phyloP scores from a whole-genome alignment of 768 basidiomycete species.

The Suillus cothurnatus region DNA sequence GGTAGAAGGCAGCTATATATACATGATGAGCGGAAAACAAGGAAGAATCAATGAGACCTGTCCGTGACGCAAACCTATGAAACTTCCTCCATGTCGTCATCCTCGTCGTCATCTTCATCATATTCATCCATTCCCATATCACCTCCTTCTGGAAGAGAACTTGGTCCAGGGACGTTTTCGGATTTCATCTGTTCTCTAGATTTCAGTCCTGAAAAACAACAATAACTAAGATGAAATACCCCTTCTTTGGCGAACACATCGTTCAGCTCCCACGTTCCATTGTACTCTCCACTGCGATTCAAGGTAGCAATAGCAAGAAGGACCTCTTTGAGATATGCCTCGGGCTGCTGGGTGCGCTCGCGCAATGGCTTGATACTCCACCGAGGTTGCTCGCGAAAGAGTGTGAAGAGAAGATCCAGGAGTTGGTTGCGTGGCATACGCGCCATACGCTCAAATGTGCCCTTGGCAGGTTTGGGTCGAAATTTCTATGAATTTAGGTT shows the following conservation, averaged over 20 bases:
- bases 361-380: constrained; percentile 82
- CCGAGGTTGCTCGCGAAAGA: constrained; percentile 77
- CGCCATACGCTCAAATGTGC: constrained; percentile 85
- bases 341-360: constrained; percentile 83
- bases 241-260: constrained; percentile 69
- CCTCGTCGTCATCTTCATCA: constrained; percentile 51
- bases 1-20: not conserved
- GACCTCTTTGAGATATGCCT: constrained; percentile 84
- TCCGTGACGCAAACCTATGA: constrained; percentile 40
- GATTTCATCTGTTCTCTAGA: constrained; percentile 41
- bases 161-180: constrained; percentile 46
- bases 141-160: constrained; percentile 23
- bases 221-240: constrained; percentile 38
- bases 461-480: constrained; percentile 68
- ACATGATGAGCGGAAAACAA: constrained; percentile 10
- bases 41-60: not conserved
- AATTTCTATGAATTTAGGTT: constrained; percentile 45
- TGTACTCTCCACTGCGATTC: constrained; percentile 79
- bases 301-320: constrained; percentile 74
- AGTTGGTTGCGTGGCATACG: constrained; percentile 90
- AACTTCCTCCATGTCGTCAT: constrained; percentile 73
- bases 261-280: constrained; percentile 80
- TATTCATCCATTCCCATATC: constrained; percentile 41
- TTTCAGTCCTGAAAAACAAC: constrained; percentile 11
- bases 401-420: constrained; percentile 76